Evolutionary conservation across 2,329 filamentous ascomycete genomes (phyloP), one percentile per base, ranked within the genome.

Genomic region (Calonectria crousiana): DNA sequence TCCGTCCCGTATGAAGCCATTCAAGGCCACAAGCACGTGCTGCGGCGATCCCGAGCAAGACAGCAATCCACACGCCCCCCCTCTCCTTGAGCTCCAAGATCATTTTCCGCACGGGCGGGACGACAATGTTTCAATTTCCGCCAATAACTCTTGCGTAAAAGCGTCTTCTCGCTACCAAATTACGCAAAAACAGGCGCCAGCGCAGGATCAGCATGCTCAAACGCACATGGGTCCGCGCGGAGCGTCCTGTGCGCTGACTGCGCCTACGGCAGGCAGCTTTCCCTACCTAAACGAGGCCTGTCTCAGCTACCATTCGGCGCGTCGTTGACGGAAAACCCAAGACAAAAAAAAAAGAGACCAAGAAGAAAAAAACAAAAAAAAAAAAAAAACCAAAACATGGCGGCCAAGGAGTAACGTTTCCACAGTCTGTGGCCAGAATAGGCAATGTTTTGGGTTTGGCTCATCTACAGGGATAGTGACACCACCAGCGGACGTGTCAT

Each of bases 401-500:
- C n/a, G 8, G 41, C 10, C 41, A 18, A 18, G 20, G 9, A 47
- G 41, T 3, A n/a, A 9, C 20, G 20, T 14, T 14, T 23, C 32
- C 6, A 36, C 38, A 60, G 56, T 18, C 23, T 47, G 62, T 18
- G 44, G 26, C 62, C 32, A 44, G 32, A 51, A 51, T 34, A 49
- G 62, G 62, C 62, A 66, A 36, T 32, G 26, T 34, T 49, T 49
- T 51, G 44, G 36, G 18, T 34, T 66, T 66, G 41, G 41, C 62
- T 66, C 62, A 66, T 66, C n/a, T n/a, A 26, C 62, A 66, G 62
- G 62, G 62, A 51, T 66, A 36, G 41, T 66, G 41, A 41, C 62
- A 66, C 23, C 62, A 66, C 62, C 62, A 32, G 11, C 9, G 32
- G 8, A 11, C 13, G 56, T 38, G 34, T 38, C 56, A 38, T 38